Base-by-base conservation (phyloP, 371 early-diverging fungal species). In the Mucor irregularis region DNA sequence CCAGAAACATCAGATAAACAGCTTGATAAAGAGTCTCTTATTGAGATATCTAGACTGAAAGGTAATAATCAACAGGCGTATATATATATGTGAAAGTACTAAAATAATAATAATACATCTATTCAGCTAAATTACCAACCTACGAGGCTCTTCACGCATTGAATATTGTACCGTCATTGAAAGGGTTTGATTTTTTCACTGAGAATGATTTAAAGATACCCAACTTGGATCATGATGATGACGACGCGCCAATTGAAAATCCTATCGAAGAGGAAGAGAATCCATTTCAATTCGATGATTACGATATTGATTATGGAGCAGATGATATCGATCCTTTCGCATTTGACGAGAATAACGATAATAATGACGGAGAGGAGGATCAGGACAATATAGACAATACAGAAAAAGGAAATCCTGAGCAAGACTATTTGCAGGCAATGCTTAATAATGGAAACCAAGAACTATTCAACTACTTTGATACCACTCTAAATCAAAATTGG, bases 381-480 rank as follows among this genome's bases (percentile, higher is more conserved):
- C 68, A 65, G 33, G 64, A 69, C 25, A 55, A 59, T 22, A 49
- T 25, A 22, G 11, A n/a, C 9, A 69, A 58, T 34, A 67, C 28
- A 8, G 38, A 30, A 19, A 38, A 47, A n/a, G 31, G n/a, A 4
- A 4, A 26, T 10, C 39, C 34, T 14, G 72, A 72, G 48, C 59
- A 64, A 5, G 75, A 76, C 17, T 83, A 68, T 31, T 51, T 74
- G 50, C 68, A 74, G 21, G 69, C 82, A 2, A 52, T 80, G 50
- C 64, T 60, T 11, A 40, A 53, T 38, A 78, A 71, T 14, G 81
- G 81, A 19, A 78, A 82, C 16, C 68, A 81, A 22, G 88, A 88
- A 33, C 66, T 91, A 56, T 91, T 93, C 56, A 86, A 90, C 26
- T 96, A 96, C 66, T 97, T 97, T 80, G 96, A 96, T 72, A 64